Evolutionary conservation across 148 eudicot genomes (phyloP).

Genomic region (Diospyros kaki): DNA sequence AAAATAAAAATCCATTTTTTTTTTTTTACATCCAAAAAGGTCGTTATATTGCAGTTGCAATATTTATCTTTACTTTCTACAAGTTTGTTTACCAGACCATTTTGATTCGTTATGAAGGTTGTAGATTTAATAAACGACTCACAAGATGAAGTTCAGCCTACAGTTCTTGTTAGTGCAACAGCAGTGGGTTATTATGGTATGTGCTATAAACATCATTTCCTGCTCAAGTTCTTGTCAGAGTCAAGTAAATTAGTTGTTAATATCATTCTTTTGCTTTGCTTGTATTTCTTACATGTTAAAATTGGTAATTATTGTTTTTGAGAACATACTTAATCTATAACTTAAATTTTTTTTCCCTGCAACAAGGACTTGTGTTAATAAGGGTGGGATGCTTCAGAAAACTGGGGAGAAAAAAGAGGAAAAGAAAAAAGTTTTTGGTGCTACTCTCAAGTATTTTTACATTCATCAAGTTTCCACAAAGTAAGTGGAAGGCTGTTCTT

Average conservation of each 20-base stretch:
- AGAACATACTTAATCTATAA: neutral
- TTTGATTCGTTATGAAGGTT: slow-evolving; percentile 49
- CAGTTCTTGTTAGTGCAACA: slow-evolving; percentile 88
- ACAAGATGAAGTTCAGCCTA: slow-evolving; percentile 62
- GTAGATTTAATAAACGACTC: slow-evolving; percentile 68
- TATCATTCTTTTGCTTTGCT: neutral
- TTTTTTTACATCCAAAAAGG: neutral
- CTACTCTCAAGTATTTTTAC: no score
- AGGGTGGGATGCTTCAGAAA: neutral
- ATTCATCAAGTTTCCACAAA: no score
- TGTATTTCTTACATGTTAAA: neutral
- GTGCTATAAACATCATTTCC: slow-evolving; percentile 11
- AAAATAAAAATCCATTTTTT: neutral
- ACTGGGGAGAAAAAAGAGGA: neutral
- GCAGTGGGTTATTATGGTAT: slow-evolving; percentile 96
- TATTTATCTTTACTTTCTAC: neutral
- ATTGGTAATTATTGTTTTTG: neutral
- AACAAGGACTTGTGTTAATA: neutral
- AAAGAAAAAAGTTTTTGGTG: no score
- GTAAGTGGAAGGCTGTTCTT: no score
- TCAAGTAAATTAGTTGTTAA: neutral
- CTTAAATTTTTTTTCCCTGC: neutral
- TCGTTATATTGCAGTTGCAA: neutral
- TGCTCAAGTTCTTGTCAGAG: neutral
- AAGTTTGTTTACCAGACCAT: slow-evolving; percentile 2